These are phyloP conservation scores for Cercospora sojina DNA, from an alignment of 2,329 filamentous ascomycete genomes.

Conservation along the genomic window DNA sequence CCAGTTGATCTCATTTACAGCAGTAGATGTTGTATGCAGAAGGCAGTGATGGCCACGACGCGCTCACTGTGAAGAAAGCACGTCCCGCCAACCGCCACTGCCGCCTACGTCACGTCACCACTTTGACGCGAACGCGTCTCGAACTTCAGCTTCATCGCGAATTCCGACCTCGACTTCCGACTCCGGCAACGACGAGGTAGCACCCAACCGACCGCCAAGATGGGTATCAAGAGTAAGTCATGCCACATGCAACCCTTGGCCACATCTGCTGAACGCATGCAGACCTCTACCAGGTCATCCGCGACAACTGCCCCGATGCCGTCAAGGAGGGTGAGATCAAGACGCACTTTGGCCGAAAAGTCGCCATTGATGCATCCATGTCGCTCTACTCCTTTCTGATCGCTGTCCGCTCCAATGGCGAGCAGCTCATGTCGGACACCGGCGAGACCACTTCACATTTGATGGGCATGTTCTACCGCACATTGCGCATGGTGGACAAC, in stretches of 20 bases:
- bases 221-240: slow-evolving; percentile 42
- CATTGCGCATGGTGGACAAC: slow-evolving; percentile 95
- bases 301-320: slow-evolving; percentile 79
- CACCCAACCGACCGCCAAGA: slow-evolving; percentile 23
- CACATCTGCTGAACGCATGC: slow-evolving; percentile 8
- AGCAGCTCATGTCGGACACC: slow-evolving; percentile 91
- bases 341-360: slow-evolving; percentile 96
- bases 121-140: slow-evolving; percentile 13
- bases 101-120: slow-evolving; percentile 13
- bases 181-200: slow-evolving; percentile 3
- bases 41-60: neutral
- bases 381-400: slow-evolving; percentile 99
- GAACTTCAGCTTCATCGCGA: slow-evolving; percentile 11
- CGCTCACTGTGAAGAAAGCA: neutral
- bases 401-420: slow-evolving; percentile 91
- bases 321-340: slow-evolving; percentile 98
- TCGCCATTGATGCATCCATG: slow-evolving; percentile 69
- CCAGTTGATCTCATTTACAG: neutral
- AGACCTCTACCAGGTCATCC: slow-evolving; percentile 51
- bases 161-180: neutral
- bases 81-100: neutral
- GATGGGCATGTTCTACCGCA: slow-evolving; percentile 99
- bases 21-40: neutral
- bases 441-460: slow-evolving; percentile 97
- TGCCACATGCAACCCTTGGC: neutral